A percentile compares a stretch with the other conserved stretches of the same genome.
Evolutionary conservation across 768 basidiomycete species (phyloP).

Genomic region (Russula virescens): DNA sequence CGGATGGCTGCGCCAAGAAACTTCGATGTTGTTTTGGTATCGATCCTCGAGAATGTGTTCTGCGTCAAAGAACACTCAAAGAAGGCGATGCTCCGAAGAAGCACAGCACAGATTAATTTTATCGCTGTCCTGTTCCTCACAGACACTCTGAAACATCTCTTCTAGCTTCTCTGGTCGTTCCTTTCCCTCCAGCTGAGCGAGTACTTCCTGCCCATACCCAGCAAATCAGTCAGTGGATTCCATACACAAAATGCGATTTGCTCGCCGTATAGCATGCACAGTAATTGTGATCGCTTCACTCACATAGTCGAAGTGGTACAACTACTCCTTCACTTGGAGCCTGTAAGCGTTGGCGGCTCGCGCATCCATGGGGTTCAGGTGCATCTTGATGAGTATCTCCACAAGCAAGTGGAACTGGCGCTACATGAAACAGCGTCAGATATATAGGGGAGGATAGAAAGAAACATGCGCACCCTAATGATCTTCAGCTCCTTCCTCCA

Average conservation of each 20-base stretch:
- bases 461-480: slow-evolving; percentile 52
- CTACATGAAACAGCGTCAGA: slow-evolving; percentile 35
- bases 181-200: slow-evolving; percentile 80
- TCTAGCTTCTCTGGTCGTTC: slow-evolving; percentile 86
- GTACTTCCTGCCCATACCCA: slow-evolving; percentile 57
- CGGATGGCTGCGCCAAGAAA: too few relatives aligned
- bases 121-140: too few relatives aligned
- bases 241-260: background rate
- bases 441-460: background rate
- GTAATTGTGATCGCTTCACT: too few relatives aligned
- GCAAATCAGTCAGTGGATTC: background rate
- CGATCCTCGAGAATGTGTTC: too few relatives aligned
- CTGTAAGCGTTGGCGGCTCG: slow-evolving; percentile 60
- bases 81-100: too few relatives aligned
- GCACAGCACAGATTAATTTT: too few relatives aligned
- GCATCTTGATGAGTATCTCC: slow-evolving; percentile 82
- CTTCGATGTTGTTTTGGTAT: too few relatives aligned
- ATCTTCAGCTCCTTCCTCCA: slow-evolving; percentile 85
- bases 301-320: slow-evolving; percentile 94
- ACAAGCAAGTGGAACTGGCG: slow-evolving; percentile 89
- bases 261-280: background rate
- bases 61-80: too few relatives aligned
- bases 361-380: slow-evolving; percentile 57
- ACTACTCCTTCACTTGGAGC: slow-evolving; percentile 88
- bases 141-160: slow-evolving; percentile 86